Percentiles rank a stretch among this genome's conserved stretches.
Conservation (phyloP, 306 rosid genomes). For the Senna siamea region DNA sequence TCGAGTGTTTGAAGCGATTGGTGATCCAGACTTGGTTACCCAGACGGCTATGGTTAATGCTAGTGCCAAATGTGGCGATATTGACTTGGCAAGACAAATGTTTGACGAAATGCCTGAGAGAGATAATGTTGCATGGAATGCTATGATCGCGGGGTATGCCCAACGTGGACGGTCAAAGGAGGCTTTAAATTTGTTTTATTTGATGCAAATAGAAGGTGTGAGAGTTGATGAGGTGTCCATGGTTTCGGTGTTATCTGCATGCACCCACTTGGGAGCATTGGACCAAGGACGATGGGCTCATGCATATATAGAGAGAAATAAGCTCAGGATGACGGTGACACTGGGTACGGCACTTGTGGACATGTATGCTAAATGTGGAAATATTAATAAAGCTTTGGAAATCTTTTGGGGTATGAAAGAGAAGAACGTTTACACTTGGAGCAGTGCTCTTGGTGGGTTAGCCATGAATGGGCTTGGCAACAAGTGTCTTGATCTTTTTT, state of each 20-base stretch:
- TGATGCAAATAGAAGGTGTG: slow-evolving; percentile 61
- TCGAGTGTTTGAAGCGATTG: slow-evolving; percentile 38
- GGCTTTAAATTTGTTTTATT: slow-evolving; percentile 48
- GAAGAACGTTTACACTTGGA: slow-evolving; percentile 61
- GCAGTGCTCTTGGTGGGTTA: slow-evolving; percentile 55
- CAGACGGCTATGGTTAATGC: slow-evolving; percentile 57
- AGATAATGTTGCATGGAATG: slow-evolving; percentile 53
- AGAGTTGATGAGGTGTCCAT: slow-evolving; percentile 57
- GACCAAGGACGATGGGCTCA: slow-evolving; percentile 68
- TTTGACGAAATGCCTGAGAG: slow-evolving; percentile 58
- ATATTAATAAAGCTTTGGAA: slow-evolving; percentile 53
- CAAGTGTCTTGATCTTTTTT: slow-evolving; percentile 53
- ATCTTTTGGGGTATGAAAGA: slow-evolving; percentile 57
- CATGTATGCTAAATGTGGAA: slow-evolving; percentile 63
- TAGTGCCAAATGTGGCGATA: slow-evolving; percentile 46
- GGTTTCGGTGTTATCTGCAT: slow-evolving; percentile 56
- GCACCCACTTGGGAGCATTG: slow-evolving; percentile 62
- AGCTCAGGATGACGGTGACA: slow-evolving; percentile 44
- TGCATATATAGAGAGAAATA: slow-evolving; percentile 52
- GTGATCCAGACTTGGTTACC: slow-evolving; percentile 48
- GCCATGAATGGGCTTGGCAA: slow-evolving; percentile 60
- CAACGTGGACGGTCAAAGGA: slow-evolving; percentile 55
- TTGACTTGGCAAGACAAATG: slow-evolving; percentile 53
- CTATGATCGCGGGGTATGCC: slow-evolving; percentile 59
- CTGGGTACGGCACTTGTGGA: slow-evolving; percentile 58